Percentiles rank a stretch among this genome's conserved stretches.
phyloP scores from a whole-genome alignment of 192 early-diverging fungal genomes.

The Geranomyces variabilis region DNA sequence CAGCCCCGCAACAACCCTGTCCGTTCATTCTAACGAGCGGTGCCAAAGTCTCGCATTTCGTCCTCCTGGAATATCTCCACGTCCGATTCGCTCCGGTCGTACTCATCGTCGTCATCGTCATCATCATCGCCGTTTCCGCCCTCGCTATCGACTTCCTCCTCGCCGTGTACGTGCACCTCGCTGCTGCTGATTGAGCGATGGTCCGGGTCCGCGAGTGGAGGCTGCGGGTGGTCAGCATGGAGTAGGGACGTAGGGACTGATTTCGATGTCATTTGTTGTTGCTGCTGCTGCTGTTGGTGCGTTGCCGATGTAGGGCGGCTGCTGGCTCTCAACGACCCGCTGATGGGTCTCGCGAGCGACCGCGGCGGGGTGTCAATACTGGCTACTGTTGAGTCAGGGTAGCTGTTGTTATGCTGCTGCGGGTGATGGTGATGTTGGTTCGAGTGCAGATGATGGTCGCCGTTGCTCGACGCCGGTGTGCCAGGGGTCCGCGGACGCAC shows the following conservation, averaged over 20 bases:
- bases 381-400: background rate
- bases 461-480: background rate
- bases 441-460: background rate
- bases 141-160: constrained; percentile 28
- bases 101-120: constrained; percentile 41
- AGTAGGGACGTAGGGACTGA: constrained; percentile 1
- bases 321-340: background rate
- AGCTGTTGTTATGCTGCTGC: background rate
- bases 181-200: constrained; percentile 28
- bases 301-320: background rate
- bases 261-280: constrained; percentile 66
- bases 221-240: constrained; percentile 72
- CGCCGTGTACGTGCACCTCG: constrained; percentile 22
- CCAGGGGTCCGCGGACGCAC: background rate
- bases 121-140: constrained; percentile 29
- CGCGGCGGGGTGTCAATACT: background rate
- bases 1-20: too few relatives aligned
- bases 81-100: constrained; percentile 25
- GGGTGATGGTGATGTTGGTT: background rate
- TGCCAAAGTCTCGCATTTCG: constrained; percentile 9
- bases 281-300: background rate
- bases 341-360: constrained; percentile 9
- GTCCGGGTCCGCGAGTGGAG: constrained; percentile 54
- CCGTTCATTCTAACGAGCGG: background rate
- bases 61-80: background rate